Conservation (phyloP, 345 rosid genomes). For the Boechera retrofracta region DNA sequence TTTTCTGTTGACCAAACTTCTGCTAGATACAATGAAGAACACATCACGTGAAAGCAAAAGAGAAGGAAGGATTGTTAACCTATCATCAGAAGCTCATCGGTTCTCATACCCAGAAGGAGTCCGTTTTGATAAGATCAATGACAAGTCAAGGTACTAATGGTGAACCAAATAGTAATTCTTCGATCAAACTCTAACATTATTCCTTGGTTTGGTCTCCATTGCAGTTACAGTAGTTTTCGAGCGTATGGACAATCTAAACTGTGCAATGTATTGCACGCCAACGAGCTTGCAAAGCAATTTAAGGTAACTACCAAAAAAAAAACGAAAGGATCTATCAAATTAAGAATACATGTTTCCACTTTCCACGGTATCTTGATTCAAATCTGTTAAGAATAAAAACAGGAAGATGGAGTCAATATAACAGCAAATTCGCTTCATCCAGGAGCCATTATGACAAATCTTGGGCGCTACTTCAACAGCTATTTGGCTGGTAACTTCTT, state of each 20-base stretch:
- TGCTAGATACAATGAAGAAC: conserved; percentile 61
- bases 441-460: conserved; percentile 67
- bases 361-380: neutral
- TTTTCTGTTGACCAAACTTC: conserved; percentile 66
- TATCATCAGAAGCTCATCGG: conserved; percentile 58
- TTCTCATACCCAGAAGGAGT: conserved; percentile 53
- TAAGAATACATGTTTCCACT: neutral
- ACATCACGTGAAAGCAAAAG: conserved; percentile 54
- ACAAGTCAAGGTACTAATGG: conserved; percentile 52
- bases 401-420: conserved; percentile 66
- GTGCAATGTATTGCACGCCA: conserved; percentile 45
- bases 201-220: conserved; percentile 9
- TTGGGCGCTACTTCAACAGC: conserved; percentile 47
- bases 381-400: conserved; percentile 15
- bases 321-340: neutral
- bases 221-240: conserved; percentile 53
- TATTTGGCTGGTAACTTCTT: conserved; percentile 49
- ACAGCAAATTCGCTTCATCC: conserved; percentile 80
- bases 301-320: conserved; percentile 43
- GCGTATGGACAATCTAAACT: conserved; percentile 72
- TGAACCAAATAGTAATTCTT: neutral
- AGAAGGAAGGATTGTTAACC: conserved; percentile 69
- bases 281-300: conserved; percentile 55
- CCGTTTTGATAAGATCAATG: conserved; percentile 58
- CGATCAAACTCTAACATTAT: neutral